Conservation (phyloP, 768 basidiomycete species). For the Serendipita vermifera region DNA sequence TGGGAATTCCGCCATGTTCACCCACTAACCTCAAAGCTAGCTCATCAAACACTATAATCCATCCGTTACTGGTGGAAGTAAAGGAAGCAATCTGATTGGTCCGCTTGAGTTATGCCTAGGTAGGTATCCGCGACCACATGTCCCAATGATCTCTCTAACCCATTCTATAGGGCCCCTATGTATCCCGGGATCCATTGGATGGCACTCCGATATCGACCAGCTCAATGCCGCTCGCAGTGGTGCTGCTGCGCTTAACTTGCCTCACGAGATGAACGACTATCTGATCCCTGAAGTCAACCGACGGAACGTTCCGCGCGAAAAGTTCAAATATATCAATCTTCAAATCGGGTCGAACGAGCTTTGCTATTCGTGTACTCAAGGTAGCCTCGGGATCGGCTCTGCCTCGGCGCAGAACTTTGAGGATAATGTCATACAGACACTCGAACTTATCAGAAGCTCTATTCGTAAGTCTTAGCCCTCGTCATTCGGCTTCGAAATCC, state of each 20-base stretch:
- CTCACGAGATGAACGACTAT: slow-evolving; percentile 13
- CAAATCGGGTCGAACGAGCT: slow-evolving; percentile 15
- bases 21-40: neutral
- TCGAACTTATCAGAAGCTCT: no score
- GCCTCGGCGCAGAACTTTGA: no score
- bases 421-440: no score
- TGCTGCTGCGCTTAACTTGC: slow-evolving; percentile 11
- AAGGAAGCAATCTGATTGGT: slow-evolving; percentile 12
- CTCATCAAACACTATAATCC: slow-evolving; percentile 14
- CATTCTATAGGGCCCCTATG: neutral
- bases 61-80: slow-evolving; percentile 10
- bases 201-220: slow-evolving; percentile 11
- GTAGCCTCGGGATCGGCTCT: no score
- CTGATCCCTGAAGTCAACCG: slow-evolving; percentile 10
- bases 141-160: neutral
- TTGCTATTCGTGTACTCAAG: slow-evolving; percentile 7
- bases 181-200: slow-evolving; percentile 11
- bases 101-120: slow-evolving; percentile 15
- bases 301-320: slow-evolving; percentile 6
- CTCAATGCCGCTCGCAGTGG: slow-evolving; percentile 14
- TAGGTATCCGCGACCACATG: neutral
- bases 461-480: neutral
- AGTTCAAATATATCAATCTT: slow-evolving; percentile 14
- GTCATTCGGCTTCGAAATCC: neutral
- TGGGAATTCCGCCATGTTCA: neutral